Evolutionary conservation across 1,284 basidiomycete species (phyloP).

Genomic region (Malassezia obtusa): DNA sequence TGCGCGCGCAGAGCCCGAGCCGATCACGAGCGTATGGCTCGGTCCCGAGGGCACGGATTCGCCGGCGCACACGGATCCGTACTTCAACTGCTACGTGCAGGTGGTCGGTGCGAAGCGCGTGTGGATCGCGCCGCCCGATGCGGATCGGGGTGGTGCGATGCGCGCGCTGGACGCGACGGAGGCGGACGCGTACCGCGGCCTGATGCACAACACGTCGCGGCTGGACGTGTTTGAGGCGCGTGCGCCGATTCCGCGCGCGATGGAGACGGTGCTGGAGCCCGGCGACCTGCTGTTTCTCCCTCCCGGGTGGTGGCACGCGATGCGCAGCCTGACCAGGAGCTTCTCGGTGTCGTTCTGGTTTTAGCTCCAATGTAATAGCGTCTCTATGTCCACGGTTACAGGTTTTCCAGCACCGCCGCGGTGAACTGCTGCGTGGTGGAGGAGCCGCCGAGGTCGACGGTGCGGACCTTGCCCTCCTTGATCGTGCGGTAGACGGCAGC

Average conservation of each 20-base stretch:
- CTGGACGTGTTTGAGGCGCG: conserved; percentile 13
- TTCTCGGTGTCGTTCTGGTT: conserved; percentile 17
- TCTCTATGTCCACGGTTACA: conserved; percentile 16
- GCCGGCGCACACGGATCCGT: conserved; percentile 88
- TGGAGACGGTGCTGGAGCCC: conserved; percentile 10
- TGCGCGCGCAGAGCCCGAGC: conserved; percentile 48
- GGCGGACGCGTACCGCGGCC: neutral
- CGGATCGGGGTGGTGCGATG: neutral
- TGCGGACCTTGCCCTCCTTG: conserved; percentile 75
- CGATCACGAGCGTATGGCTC: conserved; percentile 72
- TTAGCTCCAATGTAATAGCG: neutral
- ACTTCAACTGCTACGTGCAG: conserved; percentile 83
- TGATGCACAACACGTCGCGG: conserved; percentile 21
- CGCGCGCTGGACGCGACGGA: neutral
- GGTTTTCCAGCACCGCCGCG: conserved; percentile 41
- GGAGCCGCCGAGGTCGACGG: conserved; percentile 81
- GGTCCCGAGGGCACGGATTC: conserved; percentile 66
- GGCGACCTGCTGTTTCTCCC: conserved; percentile 25
- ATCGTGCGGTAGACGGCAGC: conserved; percentile 87
- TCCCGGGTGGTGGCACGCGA: conserved; percentile 23
- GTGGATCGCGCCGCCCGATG: conserved; percentile 69
- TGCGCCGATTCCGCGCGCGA: conserved; percentile 6
- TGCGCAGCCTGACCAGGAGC: conserved; percentile 15
- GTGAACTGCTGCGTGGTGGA: conserved; percentile 47
- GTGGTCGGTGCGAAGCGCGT: conserved; percentile 75